Percentiles rank a stretch among this genome's conserved stretches.
These are phyloP conservation scores for Cercospora nicotianae DNA, from an alignment of 2,329 filamentous ascomycete species.

Conservation along the genomic window DNA sequence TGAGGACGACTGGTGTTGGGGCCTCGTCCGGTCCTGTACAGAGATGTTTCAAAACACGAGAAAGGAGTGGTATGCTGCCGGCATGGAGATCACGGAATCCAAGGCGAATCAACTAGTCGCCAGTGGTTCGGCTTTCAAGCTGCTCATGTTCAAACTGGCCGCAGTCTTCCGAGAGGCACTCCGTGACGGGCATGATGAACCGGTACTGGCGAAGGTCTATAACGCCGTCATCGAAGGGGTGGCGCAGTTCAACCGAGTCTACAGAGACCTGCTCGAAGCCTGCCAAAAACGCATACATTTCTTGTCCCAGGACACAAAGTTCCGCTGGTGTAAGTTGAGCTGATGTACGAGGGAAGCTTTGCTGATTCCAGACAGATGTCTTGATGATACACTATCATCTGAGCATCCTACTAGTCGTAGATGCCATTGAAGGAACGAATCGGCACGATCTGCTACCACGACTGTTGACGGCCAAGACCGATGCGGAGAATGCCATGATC, in stretches of 20 bases:
- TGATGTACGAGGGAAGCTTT: not conserved
- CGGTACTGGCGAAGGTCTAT: conserved; percentile 10
- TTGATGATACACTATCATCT: conserved; percentile 15
- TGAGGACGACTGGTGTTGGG: conserved; percentile 16
- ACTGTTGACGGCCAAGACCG: conserved; percentile 10
- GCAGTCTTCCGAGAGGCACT: conserved; percentile 20
- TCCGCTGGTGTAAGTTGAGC: conserved; percentile 10
- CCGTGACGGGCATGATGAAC: conserved; percentile 18
- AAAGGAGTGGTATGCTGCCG: conserved; percentile 10
- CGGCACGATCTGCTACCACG: conserved; percentile 12
- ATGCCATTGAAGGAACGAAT: conserved; percentile 16
- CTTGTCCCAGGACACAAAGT: conserved; percentile 15
- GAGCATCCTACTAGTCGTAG: conserved; percentile 12
- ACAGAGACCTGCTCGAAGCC: conserved; percentile 14
- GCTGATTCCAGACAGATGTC: not conserved
- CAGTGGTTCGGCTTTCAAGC: conserved; percentile 15
- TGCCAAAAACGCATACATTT: conserved; percentile 16
- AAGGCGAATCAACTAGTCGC: conserved; percentile 16
- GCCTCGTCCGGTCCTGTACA: conserved; percentile 17
- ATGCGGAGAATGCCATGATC: conserved; percentile 15
- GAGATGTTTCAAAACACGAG: conserved; percentile 14
- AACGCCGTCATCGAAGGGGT: conserved; percentile 9
- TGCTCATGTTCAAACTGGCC: conserved; percentile 15
- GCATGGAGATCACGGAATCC: conserved; percentile 13
- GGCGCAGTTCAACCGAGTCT: conserved; percentile 16